Conservation (phyloP, 495 filamentous ascomycete genomes). For the Talaromyces nanjingensis region DNA sequence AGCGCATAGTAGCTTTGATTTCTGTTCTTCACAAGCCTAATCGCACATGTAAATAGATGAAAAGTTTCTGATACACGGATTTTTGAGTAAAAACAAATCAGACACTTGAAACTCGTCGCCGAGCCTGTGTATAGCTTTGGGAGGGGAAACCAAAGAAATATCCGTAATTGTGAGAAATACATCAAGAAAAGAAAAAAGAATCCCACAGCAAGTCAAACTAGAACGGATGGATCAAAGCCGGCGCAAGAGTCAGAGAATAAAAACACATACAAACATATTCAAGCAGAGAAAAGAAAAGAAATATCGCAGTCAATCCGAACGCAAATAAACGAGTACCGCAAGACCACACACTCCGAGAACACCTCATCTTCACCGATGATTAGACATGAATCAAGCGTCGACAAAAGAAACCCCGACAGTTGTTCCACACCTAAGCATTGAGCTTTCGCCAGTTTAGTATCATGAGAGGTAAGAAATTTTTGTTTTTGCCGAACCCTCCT, state of each 20-base stretch:
- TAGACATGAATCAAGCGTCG: slow-evolving; percentile 30
- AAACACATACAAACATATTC: slow-evolving; percentile 17
- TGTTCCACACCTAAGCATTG: slow-evolving; percentile 6
- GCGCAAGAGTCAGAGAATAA: slow-evolving; percentile 8
- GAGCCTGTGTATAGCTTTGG: not conserved
- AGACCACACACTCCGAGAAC: slow-evolving; percentile 36
- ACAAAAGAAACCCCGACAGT: not conserved
- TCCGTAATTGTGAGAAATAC: slow-evolving; percentile 14
- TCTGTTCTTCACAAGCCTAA: slow-evolving; percentile 5
- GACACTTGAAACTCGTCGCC: not conserved
- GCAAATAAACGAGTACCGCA: slow-evolving; percentile 19
- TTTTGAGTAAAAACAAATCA: slow-evolving; percentile 1
- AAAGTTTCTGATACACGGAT: not conserved
- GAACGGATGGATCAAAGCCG: slow-evolving; percentile 17
- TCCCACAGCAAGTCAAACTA: slow-evolving; percentile 15
- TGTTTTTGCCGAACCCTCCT: not conserved
- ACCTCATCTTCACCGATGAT: slow-evolving; percentile 39
- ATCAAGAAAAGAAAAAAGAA: slow-evolving; percentile 14
- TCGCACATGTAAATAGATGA: not conserved
- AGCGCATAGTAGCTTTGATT: not conserved
- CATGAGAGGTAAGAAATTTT: not conserved
- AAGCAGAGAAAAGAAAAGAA: slow-evolving; percentile 15
- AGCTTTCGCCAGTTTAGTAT: slow-evolving; percentile 8
- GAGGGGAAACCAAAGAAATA: slow-evolving; percentile 6
- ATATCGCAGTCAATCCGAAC: slow-evolving; percentile 8